Base-by-base conservation (phyloP, 2,329 filamentous ascomycete genomes). In the Aspergillus sp. region DNA sequence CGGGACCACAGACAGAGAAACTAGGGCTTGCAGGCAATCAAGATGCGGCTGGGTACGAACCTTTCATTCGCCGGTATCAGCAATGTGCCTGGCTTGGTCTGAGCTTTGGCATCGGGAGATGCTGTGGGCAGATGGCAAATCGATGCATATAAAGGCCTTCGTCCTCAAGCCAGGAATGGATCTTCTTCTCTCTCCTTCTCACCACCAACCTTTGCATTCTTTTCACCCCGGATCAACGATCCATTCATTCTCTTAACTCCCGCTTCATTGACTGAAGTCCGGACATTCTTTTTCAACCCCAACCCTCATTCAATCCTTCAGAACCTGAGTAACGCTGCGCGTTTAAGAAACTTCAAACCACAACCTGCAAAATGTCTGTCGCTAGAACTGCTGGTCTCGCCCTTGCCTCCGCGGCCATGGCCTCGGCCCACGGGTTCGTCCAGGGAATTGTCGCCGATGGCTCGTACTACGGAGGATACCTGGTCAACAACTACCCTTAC, bases 381-480 rank as follows among this genome's bases (percentile, higher is more conserved):
- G 63, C 70, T 57, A 73, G 71, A 65, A 65, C 71, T 61, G 63
- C 68, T 62, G 68, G 64, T 64, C 44, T 71, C 40, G 51, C 72
- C 54, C 68, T 77, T 57, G 67, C 68, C 48, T 71, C 74, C 43
- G 65, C 73, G 59, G 68, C 73, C 47, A 63, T 73, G 58, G 74
- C 73, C 48, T 67, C 71, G 55, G 76, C 72, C 48, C 76, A 78
- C 62, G 76, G 76, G 48, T 73, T 68, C 50, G 73, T 77, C 19
- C 61, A 63, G 8, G 71, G 69, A 56, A 71, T 72, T 48, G 64
- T 75, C 40, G 67, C 72, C 52, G 73, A 72, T 48, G 72, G 71
- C 40, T 60, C 61, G 33, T 74, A 70, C 64, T 73, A 77, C 56
- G 64, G 65, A 25, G 79, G 79, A 43, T 81, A 76, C 67, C 65